A percentile compares a stretch with the other conserved stretches of the same genome.
These are phyloP conservation scores for Hypoxylon sp. DNA, from an alignment of 2,329 filamentous ascomycete species.

Conservation along the genomic window DNA sequence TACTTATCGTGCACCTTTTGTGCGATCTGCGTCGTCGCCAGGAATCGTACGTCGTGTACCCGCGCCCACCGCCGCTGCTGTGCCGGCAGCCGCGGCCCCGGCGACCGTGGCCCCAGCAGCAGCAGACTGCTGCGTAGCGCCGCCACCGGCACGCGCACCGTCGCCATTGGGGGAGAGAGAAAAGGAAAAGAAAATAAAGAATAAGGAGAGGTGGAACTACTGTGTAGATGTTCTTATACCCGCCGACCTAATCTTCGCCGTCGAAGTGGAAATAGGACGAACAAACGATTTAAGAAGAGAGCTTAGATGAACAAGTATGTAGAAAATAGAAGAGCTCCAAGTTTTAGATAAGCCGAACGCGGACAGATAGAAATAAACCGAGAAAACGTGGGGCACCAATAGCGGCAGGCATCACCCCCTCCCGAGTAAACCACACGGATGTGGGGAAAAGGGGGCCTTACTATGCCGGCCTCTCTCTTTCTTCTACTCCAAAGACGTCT, in stretches of 20 bases:
- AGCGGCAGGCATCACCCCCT: slow-evolving; percentile 8
- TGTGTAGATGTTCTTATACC: too few species aligned
- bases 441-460: slow-evolving; percentile 16
- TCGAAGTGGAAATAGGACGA: too few species aligned
- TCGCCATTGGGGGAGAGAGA: slow-evolving; percentile 23
- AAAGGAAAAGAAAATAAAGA: not conserved
- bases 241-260: too few species aligned
- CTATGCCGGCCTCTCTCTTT: not conserved
- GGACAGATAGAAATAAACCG: not conserved
- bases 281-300: too few species aligned
- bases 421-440: slow-evolving; percentile 2
- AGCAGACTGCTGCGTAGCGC: slow-evolving; percentile 28
- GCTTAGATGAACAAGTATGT: too few species aligned
- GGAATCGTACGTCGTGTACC: slow-evolving; percentile 90
- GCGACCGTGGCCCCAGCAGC: slow-evolving; percentile 31
- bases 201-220: not conserved
- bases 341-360: too few species aligned
- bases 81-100: slow-evolving; percentile 12
- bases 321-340: too few species aligned
- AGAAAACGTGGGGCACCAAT: slow-evolving; percentile 15
- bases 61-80: slow-evolving; percentile 86
- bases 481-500: slow-evolving; percentile 8
- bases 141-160: slow-evolving; percentile 29
- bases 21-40: slow-evolving; percentile 77
- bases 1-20: slow-evolving; percentile 83